phyloP scores from a whole-genome alignment of 345 rosid genomes.

The Cochlearia excelsa region DNA sequence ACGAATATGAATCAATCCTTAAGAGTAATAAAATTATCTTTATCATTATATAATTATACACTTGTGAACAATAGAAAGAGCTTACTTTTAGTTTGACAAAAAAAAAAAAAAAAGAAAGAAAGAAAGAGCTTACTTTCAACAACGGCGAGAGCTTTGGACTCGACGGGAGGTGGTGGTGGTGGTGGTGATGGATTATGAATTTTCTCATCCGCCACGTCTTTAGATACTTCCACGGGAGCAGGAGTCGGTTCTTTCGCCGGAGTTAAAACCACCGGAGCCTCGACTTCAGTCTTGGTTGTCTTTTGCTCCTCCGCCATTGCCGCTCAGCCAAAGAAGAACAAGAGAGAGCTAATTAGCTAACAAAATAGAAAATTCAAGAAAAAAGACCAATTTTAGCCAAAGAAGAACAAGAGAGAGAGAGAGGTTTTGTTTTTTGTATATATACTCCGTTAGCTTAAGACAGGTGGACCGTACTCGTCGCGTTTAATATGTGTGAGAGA shows the following conservation, averaged over 20 bases:
- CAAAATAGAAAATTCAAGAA: constrained; percentile 3
- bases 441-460: constrained; percentile 19
- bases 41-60: no score
- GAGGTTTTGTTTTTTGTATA: background rate
- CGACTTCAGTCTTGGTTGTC: constrained; percentile 33
- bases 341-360: background rate
- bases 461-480: constrained; percentile 1
- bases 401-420: background rate
- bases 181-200: constrained; percentile 31
- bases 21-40: no score
- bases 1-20: no score
- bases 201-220: constrained; percentile 38
- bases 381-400: constrained; percentile 4
- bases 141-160: constrained; percentile 57
- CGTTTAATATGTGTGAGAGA: constrained; percentile 29
- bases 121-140: constrained; percentile 52
- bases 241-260: constrained; percentile 34
- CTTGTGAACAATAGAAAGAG: no score
- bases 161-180: constrained; percentile 24
- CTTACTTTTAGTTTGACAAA: no score
- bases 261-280: constrained; percentile 31
- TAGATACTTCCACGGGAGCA: constrained; percentile 19
- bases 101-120: no score
- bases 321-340: constrained; percentile 6
- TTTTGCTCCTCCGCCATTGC: constrained; percentile 62